Base-by-base conservation (phyloP, 371 early-diverging fungal species). In the Mycotypha africana region DNA sequence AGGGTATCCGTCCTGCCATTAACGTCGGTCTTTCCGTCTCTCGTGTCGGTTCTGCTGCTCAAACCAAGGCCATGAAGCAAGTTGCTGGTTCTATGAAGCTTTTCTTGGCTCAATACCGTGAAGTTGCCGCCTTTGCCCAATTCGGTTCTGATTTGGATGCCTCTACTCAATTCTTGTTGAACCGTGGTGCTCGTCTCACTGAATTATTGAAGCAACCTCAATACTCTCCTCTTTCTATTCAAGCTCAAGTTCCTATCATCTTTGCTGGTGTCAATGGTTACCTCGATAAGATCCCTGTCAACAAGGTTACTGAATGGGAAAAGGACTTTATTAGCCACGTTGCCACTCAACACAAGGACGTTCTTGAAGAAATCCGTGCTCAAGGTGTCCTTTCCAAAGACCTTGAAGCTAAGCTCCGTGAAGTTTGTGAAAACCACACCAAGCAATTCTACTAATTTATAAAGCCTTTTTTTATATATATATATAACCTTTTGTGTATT, bases 21-120 rank as follows among this genome's bases (percentile, higher is more conserved):
- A 95, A 95, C 82, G 95, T 95, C 75, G 96, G 96, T 94, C 82
- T 95, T 47, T 93, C 94, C 71, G 96, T 95, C 65, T 92, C 93
- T 65, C 92, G 96, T 86, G 95, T 95, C 83, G 96, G 96, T 62
- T 92, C 93, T 60, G 93, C 95, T 62, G 96, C 96, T 51, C 96
- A 95, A 81, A 90, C 92, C 76, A 92, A 93, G 84, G 95, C 96
- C 58, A 95, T 95, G 96, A 92, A 92, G 81, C 94, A 95, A 79
- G 95, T 95, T 56, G 95, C 95, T 57, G 96, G 96, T 67, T 93
- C 95, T 65, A 82, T 95, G 62, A 95, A 95, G 85, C 88, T 95
- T 60, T 94, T 89, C 88, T 80, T 95, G 61, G 96, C 96, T 58
- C 96, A 95, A 78, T 93, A 93, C 85, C 94, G 96, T 89, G 96